Evolutionary conservation across 352 stramenopile species (phyloP).

Genomic region (Phytopythium delawarense): DNA sequence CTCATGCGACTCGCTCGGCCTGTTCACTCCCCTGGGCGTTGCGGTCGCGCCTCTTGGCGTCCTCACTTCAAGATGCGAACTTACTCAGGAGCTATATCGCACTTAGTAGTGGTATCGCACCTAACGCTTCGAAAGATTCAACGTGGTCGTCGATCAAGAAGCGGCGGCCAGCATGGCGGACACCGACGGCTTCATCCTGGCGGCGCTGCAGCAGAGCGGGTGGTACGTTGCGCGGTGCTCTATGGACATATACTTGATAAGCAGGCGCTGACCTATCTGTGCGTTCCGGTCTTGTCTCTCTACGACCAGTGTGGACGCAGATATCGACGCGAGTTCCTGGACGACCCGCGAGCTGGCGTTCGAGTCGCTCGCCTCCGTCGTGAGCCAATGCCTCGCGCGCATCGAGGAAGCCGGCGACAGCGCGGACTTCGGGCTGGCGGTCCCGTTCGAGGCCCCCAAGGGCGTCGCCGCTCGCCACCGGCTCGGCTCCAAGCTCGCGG

Average conservation of each 20-base stretch:
- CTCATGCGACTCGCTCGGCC: not conserved
- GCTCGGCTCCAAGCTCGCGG: constrained; percentile 65
- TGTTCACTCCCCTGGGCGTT: not conserved
- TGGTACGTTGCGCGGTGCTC: constrained; percentile 17
- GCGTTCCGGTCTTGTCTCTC: not conserved
- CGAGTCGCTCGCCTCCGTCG: constrained; percentile 39
- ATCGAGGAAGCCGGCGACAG: constrained; percentile 25
- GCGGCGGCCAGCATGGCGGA: constrained; percentile 26
- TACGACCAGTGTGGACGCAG: not conserved
- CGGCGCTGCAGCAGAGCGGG: constrained; percentile 45
- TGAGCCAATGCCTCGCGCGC: constrained; percentile 36
- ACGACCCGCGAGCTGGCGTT: constrained; percentile 31
- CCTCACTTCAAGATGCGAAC: constrained; percentile 2
- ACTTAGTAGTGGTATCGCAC: not conserved
- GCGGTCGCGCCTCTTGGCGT: not conserved
- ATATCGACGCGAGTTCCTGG: constrained; percentile 6
- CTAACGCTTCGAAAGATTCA: not conserved
- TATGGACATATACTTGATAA: not conserved
- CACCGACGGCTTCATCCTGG: constrained; percentile 37
- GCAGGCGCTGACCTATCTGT: not conserved
- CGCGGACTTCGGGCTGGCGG: constrained; percentile 23
- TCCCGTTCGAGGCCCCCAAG: constrained; percentile 17
- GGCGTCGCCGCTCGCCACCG: constrained; percentile 75
- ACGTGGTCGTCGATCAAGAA: not conserved
- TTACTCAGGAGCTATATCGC: not conserved